A percentile compares a stretch with the other conserved stretches of the same genome.
Conservation (phyloP, 768 basidiomycete genomes). For the Pulveroboletus ravenelii region DNA sequence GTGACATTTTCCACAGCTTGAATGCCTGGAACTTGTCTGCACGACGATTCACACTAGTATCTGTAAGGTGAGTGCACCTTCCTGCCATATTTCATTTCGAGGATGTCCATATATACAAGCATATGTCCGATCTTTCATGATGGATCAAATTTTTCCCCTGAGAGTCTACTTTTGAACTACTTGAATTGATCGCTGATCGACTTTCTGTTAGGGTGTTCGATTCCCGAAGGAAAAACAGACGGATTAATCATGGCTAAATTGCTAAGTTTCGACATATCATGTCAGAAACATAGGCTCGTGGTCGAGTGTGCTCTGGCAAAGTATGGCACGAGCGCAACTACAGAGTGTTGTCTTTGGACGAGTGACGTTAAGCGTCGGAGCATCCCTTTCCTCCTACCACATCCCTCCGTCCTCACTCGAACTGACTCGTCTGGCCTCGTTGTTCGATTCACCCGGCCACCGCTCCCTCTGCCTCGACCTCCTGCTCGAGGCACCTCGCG, state of each 20-base stretch:
- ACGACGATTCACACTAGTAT: not conserved
- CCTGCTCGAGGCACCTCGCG: too few relatives aligned
- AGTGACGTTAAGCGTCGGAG: too few relatives aligned
- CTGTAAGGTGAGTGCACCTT: constrained; percentile 7
- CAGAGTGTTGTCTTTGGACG: too few relatives aligned
- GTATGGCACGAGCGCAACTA: too few relatives aligned
- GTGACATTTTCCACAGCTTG: not conserved
- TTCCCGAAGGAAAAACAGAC: not conserved
- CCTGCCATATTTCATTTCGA: constrained; percentile 17
- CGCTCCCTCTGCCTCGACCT: too few relatives aligned
- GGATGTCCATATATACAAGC: constrained; percentile 64
- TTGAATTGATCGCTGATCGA: constrained; percentile 3
- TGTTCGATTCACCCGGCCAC: too few relatives aligned
- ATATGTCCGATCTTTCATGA: constrained; percentile 67
- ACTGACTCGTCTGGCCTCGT: too few relatives aligned
- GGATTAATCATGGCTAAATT: not conserved
- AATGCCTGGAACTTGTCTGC: not conserved
- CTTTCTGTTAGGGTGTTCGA: not conserved
- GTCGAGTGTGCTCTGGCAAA: too few relatives aligned
- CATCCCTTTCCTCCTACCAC: too few relatives aligned
- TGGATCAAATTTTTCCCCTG: constrained; percentile 52
- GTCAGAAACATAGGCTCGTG: not conserved
- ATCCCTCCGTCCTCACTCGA: too few relatives aligned
- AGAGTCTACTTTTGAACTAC: constrained; percentile 24
- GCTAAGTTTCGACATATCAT: not conserved